phyloP scores from a whole-genome alignment of 805 yeast genomes.

The Candida ortonii region DNA sequence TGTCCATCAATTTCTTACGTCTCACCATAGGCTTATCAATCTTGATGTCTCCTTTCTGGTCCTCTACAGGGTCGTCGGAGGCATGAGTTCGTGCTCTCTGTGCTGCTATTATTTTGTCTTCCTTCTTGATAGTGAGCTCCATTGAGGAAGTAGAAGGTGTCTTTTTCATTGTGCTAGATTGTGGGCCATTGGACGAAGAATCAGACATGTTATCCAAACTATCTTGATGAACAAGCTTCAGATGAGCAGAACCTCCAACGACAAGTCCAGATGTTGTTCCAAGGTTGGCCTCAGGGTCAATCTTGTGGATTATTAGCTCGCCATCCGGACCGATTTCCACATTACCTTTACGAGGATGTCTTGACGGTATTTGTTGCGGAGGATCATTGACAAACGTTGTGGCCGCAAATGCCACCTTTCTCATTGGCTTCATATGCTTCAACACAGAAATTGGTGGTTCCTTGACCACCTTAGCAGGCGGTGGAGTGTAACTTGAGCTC shows the following conservation, averaged over 20 bases:
- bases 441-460: conserved; percentile 31
- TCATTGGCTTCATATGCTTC: conserved; percentile 37
- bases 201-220: conserved; percentile 19
- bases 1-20: conserved; percentile 35
- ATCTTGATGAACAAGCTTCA: conserved; percentile 39
- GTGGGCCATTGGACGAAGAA: conserved; percentile 1
- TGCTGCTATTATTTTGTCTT: conserved; percentile 32
- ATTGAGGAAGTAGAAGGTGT: conserved; percentile 16
- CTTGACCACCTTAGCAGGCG: conserved; percentile 28
- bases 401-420: conserved; percentile 74
- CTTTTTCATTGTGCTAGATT: conserved; percentile 18
- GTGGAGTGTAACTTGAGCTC: conserved; percentile 22
- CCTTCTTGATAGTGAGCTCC: conserved; percentile 29
- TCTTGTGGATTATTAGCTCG: conserved; percentile 33
- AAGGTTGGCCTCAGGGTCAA: conserved; percentile 31
- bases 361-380: conserved; percentile 90
- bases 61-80: conserved; percentile 20
- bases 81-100: conserved; percentile 25
- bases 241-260: conserved; percentile 74
- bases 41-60: conserved; percentile 34
- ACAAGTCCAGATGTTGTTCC: conserved; percentile 63
- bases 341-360: conserved; percentile 78
- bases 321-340: conserved; percentile 42
- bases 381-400: conserved; percentile 76
- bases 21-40: conserved; percentile 70